Base-by-base conservation (phyloP, 208 protist genomes). In the Naegleria lovaniensis region DNA sequence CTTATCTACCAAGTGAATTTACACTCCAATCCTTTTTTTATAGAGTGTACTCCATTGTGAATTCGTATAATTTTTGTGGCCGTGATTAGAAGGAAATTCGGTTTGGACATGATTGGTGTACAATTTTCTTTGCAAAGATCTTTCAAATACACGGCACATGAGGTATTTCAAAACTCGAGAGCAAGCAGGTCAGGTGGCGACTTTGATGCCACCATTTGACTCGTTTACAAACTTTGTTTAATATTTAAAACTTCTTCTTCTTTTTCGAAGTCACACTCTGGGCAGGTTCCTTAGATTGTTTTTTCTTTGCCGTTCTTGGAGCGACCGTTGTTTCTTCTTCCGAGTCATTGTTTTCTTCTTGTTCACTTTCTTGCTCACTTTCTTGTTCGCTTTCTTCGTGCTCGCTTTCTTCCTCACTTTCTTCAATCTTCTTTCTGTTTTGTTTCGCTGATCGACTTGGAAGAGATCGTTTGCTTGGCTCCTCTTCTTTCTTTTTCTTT, bases 371-470 rank as follows among this genome's bases (percentile, higher is more conserved):
- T 79, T 79, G 29, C 7, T 79, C 29, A 79, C 29, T 79, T 79
- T 79, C 25, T 79, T 79, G 25, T 79, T 79, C 67, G 15, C 22
- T 25, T 36, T 79, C 67, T 9, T 79, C 67, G 0, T 79, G 25
- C 67, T 79, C 67, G 6, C 6, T 9, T 36, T 79, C 67, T 9
- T 79, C 67, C 25, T 79, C 67, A 36, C 29, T 36, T 79, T 79
- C 67, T 79, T 79, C 67, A 79, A 79, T 36, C n/a, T 79, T 79
- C 67, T 79, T 79, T 79, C 67, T 79, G 9, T 79, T 79, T 36
- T 19, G 7, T 33, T 79, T 79, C 1, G 67, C 67, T 36, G 67
- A 29, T 36, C 67, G 13, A 79, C 67, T 79, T 36, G 67, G 67
- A 11, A 79, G n/a, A 79, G 67, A 79, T 36, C 67, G 13, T 33